A percentile compares a stretch with the other conserved stretches of the same genome.
phyloP scores from a whole-genome alignment of 208 protist genomes.

The Trypanosoma platydactyli region DNA sequence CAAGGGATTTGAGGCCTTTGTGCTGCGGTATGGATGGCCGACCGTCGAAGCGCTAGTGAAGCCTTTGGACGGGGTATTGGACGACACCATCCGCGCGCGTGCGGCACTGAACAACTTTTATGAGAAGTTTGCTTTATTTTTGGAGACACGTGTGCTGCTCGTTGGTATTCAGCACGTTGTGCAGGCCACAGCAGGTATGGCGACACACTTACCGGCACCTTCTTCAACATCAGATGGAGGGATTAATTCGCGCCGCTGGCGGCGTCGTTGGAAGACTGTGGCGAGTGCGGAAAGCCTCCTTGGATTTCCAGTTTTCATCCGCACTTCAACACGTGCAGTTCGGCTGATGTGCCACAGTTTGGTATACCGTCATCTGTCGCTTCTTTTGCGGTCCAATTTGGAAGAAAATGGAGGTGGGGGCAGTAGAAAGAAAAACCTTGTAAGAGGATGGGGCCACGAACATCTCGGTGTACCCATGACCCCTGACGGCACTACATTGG shows the following conservation, averaged over 20 bases:
- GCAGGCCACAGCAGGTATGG: not conserved
- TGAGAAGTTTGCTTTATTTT: slow-evolving; percentile 25
- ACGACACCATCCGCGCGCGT: not conserved
- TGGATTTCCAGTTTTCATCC: slow-evolving; percentile 19
- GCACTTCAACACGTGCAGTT: not conserved
- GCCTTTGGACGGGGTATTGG: not conserved
- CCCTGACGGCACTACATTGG: not conserved
- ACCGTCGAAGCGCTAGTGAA: slow-evolving; percentile 10
- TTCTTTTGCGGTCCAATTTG: not conserved
- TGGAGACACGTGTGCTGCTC: slow-evolving; percentile 17
- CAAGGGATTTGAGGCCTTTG: slow-evolving; percentile 29
- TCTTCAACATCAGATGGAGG: slow-evolving; percentile 9
- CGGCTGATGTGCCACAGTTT: slow-evolving; percentile 26
- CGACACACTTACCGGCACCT: slow-evolving; percentile 12
- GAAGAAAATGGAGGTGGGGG: not conserved
- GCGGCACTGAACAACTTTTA: slow-evolving; percentile 6
- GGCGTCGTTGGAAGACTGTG: slow-evolving; percentile 12
- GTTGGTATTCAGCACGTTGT: slow-evolving; percentile 3
- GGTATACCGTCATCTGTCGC: slow-evolving; percentile 16
- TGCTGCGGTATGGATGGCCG: slow-evolving; percentile 17
- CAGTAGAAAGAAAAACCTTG: not conserved
- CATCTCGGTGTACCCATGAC: slow-evolving; percentile 3
- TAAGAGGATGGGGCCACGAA: slow-evolving; percentile 22
- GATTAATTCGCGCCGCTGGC: slow-evolving; percentile 6
- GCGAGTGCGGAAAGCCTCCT: slow-evolving; percentile 20